A percentile compares a stretch with the other conserved stretches of the same genome.
Evolutionary conservation across 352 stramenopile genomes (phyloP).

Genomic region (Chloridella minuta): DNA sequence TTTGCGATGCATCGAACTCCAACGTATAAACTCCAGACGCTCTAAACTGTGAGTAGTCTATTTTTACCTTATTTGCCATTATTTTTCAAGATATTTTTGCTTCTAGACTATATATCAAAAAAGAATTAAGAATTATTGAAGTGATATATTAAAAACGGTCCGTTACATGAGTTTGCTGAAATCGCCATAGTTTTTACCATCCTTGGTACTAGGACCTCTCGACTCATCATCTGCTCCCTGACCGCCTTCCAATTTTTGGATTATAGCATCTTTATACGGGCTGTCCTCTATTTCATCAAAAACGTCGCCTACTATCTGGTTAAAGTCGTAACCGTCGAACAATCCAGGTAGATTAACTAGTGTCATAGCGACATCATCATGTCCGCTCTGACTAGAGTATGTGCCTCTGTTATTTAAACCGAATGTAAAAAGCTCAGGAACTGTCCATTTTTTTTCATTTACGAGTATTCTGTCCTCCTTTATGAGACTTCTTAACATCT

Average conservation of each 20-base stretch:
- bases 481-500: not conserved
- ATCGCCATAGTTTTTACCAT: too few relatives aligned
- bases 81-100: not conserved
- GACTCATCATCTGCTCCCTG: too few relatives aligned
- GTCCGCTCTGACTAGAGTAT: not conserved
- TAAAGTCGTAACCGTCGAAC: not conserved
- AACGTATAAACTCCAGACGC: constrained; percentile 8
- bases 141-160: not conserved
- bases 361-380: not conserved
- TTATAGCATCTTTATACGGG: too few relatives aligned
- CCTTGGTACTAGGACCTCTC: too few relatives aligned
- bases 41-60: not conserved
- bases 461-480: not conserved
- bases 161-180: not conserved
- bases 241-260: too few relatives aligned
- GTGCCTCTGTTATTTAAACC: not conserved
- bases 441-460: not conserved
- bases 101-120: too few relatives aligned
- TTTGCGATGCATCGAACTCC: constrained; percentile 9
- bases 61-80: constrained; percentile 8
- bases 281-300: not conserved
- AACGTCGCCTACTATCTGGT: not conserved
- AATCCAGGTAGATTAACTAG: not conserved
- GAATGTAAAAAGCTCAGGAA: too few relatives aligned
- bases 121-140: too few relatives aligned